phyloP scores from a whole-genome alignment of 2,329 filamentous ascomycete genomes.

The Scopulariopsis brevicaulis region DNA sequence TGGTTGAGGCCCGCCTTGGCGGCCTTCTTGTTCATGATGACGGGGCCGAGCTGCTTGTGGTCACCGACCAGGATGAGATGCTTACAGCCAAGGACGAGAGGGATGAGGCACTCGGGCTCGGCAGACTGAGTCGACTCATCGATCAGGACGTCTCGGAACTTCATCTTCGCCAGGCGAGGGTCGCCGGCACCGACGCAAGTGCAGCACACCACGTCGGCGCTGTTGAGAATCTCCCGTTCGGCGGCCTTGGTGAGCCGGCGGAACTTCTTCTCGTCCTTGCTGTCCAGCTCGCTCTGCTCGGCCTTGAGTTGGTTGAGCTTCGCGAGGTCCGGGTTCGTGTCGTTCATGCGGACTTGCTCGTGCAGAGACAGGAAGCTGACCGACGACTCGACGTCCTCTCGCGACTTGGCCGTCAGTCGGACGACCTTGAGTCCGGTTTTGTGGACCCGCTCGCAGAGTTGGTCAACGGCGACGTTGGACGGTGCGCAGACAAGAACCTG shows the following conservation, averaged over 20 bases:
- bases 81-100: slow-evolving; percentile 91
- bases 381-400: slow-evolving; percentile 97
- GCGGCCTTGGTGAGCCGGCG: slow-evolving; percentile 90
- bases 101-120: slow-evolving; percentile 98
- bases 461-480: slow-evolving; percentile 96
- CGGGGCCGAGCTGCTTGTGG: slow-evolving; percentile 93
- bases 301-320: slow-evolving; percentile 90
- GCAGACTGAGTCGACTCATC: slow-evolving; percentile 98
- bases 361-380: slow-evolving; percentile 93
- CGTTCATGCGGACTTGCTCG: slow-evolving; percentile 94
- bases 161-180: slow-evolving; percentile 89
- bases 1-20: slow-evolving; percentile 96
- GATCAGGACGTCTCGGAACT: slow-evolving; percentile 95
- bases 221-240: slow-evolving; percentile 87
- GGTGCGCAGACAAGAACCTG: slow-evolving; percentile 95
- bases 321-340: slow-evolving; percentile 85
- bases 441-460: slow-evolving; percentile 95
- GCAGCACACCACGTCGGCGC: slow-evolving; percentile 96
- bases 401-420: slow-evolving; percentile 94
- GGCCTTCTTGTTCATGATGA: slow-evolving; percentile 99
- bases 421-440: slow-evolving; percentile 92
- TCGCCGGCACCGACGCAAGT: slow-evolving; percentile 97
- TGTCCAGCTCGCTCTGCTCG: slow-evolving; percentile 82
- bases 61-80: slow-evolving; percentile 98
- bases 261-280: slow-evolving; percentile 96